Evolutionary conservation across 192 early-diverging fungal genomes (phyloP), one percentile per base, ranked within the genome.

Genomic region (Backusella morwellensis): DNA sequence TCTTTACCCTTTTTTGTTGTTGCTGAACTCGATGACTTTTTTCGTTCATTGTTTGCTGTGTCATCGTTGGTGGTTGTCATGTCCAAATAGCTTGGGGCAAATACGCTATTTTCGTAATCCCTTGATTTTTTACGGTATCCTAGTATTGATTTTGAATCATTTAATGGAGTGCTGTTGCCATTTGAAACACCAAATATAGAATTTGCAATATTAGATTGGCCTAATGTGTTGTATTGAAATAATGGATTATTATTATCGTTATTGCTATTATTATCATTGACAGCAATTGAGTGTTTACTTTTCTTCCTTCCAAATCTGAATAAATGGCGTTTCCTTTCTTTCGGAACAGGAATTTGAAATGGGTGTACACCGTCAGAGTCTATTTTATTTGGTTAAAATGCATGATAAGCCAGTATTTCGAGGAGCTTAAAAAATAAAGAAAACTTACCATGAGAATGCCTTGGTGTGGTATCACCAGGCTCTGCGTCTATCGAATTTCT

Each of bases 281-380:
- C 26, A 70, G 15, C 35, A 36, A 35, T 35, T 68, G 17, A 35
- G 1, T 9, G 19, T 41, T 71, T 69, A 80, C 79, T 75, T 76
- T 80, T 80, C 59, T 80, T 80, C 50, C 76, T 80, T 23, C 59
- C 44, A 26, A 80, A 80, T 32, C 74, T 54, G 29, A 80, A 73
- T 11, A 80, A 66, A 70, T 76, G 79, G 0, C 79, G 54, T 23
- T 80, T 80, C 36, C 74, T 76, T 19, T 76, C 70, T 42, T 77
- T 77, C n/a, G 70, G 69, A 21, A 38, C 69, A 42, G 42, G 50
- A n/a, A 72, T 23, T 70, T 70, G 68, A 70, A 70, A 70, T 29
- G 70, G 70, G 19, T 72, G 70, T 32, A 72, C 29, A 26, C 9
- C 26, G 19, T 21, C 42, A 42, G 26, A 26, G 34, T 72, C 29